phyloP scores from a whole-genome alignment of 805 yeast genomes.

The Pichia manshurica region DNA sequence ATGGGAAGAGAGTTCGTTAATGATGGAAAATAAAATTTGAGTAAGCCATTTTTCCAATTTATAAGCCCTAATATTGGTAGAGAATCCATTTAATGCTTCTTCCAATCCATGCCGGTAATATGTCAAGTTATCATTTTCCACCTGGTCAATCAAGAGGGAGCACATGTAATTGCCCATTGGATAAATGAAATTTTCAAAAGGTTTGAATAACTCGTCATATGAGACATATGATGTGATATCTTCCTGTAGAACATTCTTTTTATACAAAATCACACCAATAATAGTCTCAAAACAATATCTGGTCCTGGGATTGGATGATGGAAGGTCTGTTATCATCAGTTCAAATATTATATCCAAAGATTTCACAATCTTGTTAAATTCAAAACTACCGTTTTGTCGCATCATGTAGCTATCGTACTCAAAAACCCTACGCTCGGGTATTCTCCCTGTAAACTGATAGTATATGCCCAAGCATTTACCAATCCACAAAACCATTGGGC shows the following conservation, averaged over 20 bases:
- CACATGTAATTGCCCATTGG: slow-evolving; percentile 35
- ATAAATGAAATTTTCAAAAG: slow-evolving; percentile 21
- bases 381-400: slow-evolving; percentile 10
- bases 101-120: slow-evolving; percentile 15
- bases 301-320: slow-evolving; percentile 19
- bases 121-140: slow-evolving; percentile 14
- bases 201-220: slow-evolving; percentile 18
- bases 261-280: slow-evolving; percentile 35
- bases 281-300: slow-evolving; percentile 33
- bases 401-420: slow-evolving; percentile 19
- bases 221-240: slow-evolving; percentile 24
- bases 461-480: slow-evolving; percentile 28
- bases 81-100: slow-evolving; percentile 15
- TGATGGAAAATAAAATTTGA: slow-evolving; percentile 29
- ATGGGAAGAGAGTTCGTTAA: slow-evolving; percentile 29
- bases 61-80: slow-evolving; percentile 10
- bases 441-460: slow-evolving; percentile 25
- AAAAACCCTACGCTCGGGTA: slow-evolving; percentile 12
- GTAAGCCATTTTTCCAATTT: slow-evolving; percentile 29
- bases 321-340: slow-evolving; percentile 20
- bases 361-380: slow-evolving; percentile 19
- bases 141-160: slow-evolving; percentile 27
- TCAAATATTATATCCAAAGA: slow-evolving; percentile 28
- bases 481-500: slow-evolving; percentile 27
- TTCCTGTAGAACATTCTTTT: slow-evolving; percentile 16